Evolutionary conservation across 495 filamentous ascomycete species (phyloP).

Genomic region (Astrothelium macrocarpum): DNA sequence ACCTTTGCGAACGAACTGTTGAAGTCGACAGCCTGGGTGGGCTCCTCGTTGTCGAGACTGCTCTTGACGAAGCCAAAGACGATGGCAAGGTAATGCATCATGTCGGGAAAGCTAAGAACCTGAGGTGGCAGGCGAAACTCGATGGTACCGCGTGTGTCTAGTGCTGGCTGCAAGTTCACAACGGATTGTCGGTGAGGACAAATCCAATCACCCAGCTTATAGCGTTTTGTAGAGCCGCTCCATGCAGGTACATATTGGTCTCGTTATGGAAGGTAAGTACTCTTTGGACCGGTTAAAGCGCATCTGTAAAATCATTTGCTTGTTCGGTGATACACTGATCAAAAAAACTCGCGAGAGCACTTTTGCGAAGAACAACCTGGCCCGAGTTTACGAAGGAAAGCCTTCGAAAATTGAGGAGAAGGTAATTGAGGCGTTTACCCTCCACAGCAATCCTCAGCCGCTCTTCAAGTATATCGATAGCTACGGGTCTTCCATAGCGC

Average conservation of each 20-base stretch:
- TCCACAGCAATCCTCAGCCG: background rate
- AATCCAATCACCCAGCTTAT: background rate
- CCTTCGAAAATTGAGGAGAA: background rate
- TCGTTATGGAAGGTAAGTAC: background rate
- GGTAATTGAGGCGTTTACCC: background rate
- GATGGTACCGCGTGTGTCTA: background rate
- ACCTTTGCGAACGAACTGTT: background rate
- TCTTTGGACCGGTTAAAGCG: background rate
- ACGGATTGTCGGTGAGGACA: background rate
- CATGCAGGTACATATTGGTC: conserved; percentile 1
- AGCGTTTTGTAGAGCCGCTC: background rate
- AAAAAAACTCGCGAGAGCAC: background rate
- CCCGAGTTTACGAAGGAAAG: background rate
- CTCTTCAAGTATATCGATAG: background rate
- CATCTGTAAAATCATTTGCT: background rate
- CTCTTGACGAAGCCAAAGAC: conserved; percentile 1
- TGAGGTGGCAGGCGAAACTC: background rate
- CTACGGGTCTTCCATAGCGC: no score
- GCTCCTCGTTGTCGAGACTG: conserved; percentile 1
- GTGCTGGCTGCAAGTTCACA: background rate
- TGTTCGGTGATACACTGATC: background rate
- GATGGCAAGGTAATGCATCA: background rate
- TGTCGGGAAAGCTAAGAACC: background rate
- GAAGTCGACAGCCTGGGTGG: background rate
- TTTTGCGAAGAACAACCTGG: background rate